These are phyloP conservation scores for Ophiobolus disseminans DNA, from an alignment of 2,329 filamentous ascomycete genomes.

Conservation along the genomic window DNA sequence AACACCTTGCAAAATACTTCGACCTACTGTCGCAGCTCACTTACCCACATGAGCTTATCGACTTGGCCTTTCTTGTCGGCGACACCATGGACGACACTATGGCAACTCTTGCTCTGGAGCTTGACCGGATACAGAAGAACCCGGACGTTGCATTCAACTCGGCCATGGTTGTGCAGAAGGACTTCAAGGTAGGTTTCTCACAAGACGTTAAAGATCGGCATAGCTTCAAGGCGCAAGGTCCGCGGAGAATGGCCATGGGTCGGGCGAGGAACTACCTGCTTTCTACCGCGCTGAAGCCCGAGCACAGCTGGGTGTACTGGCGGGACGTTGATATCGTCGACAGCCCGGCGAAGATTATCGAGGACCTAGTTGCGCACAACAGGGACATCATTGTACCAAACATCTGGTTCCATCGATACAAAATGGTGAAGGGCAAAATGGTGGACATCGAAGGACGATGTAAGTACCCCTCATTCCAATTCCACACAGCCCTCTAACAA, in stretches of 20 bases:
- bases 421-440: constrained; percentile 66
- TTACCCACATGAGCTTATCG: constrained; percentile 94
- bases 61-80: constrained; percentile 91
- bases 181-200: constrained; percentile 78
- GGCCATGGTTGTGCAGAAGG: constrained; percentile 85
- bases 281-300: constrained; percentile 80
- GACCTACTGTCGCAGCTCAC: constrained; percentile 88
- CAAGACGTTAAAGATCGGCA: constrained; percentile 86
- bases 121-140: constrained; percentile 85
- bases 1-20: constrained; percentile 86
- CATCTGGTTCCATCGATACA: constrained; percentile 95
- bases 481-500: constrained; percentile 14
- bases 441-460: constrained; percentile 92
- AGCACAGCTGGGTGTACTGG: constrained; percentile 99
- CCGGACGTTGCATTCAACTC: constrained; percentile 84
- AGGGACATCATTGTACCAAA: constrained; percentile 94
- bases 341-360: constrained; percentile 83
- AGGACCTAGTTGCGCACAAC: constrained; percentile 95
- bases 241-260: constrained; percentile 88
- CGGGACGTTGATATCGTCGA: constrained; percentile 96
- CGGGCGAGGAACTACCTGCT: constrained; percentile 92
- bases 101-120: constrained; percentile 81
- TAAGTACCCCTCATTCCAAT: constrained; percentile 56
- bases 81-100: constrained; percentile 92
- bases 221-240: constrained; percentile 84